Conservation (phyloP, 108 stramenopile species). For the Nannochloropsis oceanica region DNA sequence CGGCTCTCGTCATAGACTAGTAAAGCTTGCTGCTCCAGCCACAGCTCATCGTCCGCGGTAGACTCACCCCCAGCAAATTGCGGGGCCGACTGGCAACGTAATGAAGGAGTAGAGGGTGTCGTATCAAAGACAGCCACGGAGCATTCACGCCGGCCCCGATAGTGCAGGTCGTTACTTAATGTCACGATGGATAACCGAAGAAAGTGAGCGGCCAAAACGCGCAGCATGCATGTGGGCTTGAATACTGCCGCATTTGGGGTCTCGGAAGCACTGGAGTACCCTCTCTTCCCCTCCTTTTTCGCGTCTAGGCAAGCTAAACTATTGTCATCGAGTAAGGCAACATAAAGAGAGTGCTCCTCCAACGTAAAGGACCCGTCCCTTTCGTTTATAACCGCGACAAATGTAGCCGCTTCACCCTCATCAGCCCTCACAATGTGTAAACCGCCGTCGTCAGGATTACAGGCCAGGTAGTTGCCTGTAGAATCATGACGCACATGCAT, state of each 20-base stretch:
- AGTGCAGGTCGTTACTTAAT: neutral
- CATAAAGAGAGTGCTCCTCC: neutral
- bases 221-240: neutral
- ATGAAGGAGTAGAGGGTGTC: neutral
- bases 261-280: neutral
- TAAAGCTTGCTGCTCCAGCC: neutral
- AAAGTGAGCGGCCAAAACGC: neutral
- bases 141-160: neutral
- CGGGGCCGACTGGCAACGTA: neutral
- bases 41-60: neutral
- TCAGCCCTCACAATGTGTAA: neutral
- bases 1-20: neutral
- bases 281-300: neutral
- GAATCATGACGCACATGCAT: neutral
- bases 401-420: neutral
- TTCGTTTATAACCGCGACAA: neutral
- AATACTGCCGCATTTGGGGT: neutral
- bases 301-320: neutral
- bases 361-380: neutral
- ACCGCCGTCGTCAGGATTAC: neutral
- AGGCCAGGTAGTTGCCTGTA: neutral
- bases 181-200: neutral
- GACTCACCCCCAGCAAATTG: neutral
- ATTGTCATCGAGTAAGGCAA: neutral
- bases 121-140: neutral